Conservation (phyloP, 306 rosid genomes). For the Malus asiatica region DNA sequence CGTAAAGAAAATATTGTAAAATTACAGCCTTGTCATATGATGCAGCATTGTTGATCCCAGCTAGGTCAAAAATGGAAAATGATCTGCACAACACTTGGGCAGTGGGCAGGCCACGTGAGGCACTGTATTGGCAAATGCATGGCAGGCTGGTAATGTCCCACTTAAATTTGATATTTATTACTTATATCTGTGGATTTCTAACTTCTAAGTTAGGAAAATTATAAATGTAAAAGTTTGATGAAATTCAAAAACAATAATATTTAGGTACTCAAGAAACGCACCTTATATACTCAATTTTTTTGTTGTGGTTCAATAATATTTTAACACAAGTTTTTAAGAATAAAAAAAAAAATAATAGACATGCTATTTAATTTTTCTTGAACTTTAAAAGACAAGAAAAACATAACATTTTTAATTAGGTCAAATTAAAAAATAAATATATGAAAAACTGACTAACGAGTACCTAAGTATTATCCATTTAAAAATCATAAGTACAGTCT, state of each 20-base stretch:
- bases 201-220: not conserved
- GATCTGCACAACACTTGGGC: not conserved
- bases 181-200: not conserved
- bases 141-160: not conserved
- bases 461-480: too few relatives aligned
- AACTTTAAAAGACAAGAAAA: too few relatives aligned
- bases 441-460: too few relatives aligned
- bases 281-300: too few relatives aligned
- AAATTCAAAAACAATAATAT: not conserved
- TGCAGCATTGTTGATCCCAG: not conserved
- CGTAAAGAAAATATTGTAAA: not conserved
- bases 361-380: too few relatives aligned
- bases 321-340: too few relatives aligned
- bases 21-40: not conserved
- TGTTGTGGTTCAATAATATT: too few relatives aligned
- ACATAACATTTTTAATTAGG: too few relatives aligned
- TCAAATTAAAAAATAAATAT: too few relatives aligned
- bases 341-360: too few relatives aligned
- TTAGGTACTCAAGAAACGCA: too few relatives aligned
- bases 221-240: not conserved
- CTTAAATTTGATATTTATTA: not conserved
- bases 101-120: not conserved
- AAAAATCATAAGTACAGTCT: not conserved
- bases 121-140: not conserved
- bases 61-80: not conserved